Percentiles rank a stretch among this genome's conserved stretches.
These are phyloP conservation scores for Ziziphus jujuba DNA, from an alignment of 306 rosid species.

Conservation along the genomic window DNA sequence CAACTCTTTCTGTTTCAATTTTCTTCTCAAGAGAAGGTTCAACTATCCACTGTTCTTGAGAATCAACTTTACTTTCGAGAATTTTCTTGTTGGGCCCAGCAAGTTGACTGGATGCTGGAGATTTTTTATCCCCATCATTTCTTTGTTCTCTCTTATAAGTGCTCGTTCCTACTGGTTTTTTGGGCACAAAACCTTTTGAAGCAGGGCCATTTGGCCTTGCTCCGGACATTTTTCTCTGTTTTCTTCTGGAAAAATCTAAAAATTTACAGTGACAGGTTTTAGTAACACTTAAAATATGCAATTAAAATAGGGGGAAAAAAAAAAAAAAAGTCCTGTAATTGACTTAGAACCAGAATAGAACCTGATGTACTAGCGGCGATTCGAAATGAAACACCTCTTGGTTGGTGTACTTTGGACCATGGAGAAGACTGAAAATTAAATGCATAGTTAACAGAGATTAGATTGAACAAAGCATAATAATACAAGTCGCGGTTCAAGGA, in stretches of 20 bases:
- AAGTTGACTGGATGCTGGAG: constrained; percentile 47
- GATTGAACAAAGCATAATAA: not conserved
- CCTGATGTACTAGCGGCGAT: constrained; percentile 65
- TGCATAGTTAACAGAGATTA: constrained; percentile 10
- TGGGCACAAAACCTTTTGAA: constrained; percentile 58
- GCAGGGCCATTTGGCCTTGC: constrained; percentile 49
- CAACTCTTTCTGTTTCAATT: constrained; percentile 32
- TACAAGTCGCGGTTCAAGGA: constrained; percentile 7
- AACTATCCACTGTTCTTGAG: constrained; percentile 35
- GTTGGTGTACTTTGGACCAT: constrained; percentile 41
- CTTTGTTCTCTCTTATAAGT: constrained; percentile 40
- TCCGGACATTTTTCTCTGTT: constrained; percentile 49
- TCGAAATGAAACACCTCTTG: constrained; percentile 42
- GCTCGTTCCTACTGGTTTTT: constrained; percentile 35
- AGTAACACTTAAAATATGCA: constrained; percentile 1
- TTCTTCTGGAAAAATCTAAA: constrained; percentile 67
- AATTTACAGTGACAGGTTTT: constrained; percentile 9
- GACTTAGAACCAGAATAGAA: constrained; percentile 16
- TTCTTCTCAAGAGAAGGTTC: constrained; percentile 35
- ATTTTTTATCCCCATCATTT: constrained; percentile 39
- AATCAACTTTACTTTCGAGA: constrained; percentile 30
- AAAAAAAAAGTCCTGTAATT: not conserved
- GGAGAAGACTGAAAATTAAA: constrained; percentile 56
- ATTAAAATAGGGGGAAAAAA: not conserved
- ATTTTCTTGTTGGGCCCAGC: constrained; percentile 24